These are phyloP conservation scores for Phaeotremella fagi DNA, from an alignment of 768 basidiomycete genomes.

Conservation along the genomic window DNA sequence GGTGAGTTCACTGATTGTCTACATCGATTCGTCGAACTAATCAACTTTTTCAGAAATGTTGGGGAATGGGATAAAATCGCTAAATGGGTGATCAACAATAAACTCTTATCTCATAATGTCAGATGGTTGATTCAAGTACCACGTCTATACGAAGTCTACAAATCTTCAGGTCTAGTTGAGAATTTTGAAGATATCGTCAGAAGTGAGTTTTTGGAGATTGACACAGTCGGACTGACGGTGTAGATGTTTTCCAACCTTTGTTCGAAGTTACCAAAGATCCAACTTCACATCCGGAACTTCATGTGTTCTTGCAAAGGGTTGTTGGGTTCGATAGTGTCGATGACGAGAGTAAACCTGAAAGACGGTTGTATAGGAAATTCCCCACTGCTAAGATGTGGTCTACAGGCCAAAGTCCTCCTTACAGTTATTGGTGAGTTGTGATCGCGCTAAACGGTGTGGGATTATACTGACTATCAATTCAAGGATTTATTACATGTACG, in stretches of 20 bases:
- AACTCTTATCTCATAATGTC: conserved; percentile 92
- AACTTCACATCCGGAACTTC: conserved; percentile 80
- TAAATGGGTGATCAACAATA: conserved; percentile 91
- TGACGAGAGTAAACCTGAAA: conserved; percentile 90
- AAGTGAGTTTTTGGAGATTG: conserved; percentile 58
- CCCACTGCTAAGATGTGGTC: conserved; percentile 89
- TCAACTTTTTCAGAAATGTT: conserved; percentile 22
- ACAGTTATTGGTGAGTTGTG: conserved; percentile 77
- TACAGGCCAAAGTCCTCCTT: conserved; percentile 81
- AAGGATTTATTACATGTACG: conserved; percentile 94
- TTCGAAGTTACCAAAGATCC: conserved; percentile 97
- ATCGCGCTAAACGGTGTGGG: background rate
- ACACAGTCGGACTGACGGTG: background rate
- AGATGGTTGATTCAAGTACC: conserved; percentile 97
- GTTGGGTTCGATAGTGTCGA: conserved; percentile 98
- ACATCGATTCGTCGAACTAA: background rate
- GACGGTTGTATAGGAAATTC: conserved; percentile 87
- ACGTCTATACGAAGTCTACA: conserved; percentile 91
- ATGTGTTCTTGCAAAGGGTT: conserved; percentile 90
- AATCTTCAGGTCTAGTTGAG: conserved; percentile 70
- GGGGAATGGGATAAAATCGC: conserved; percentile 98
- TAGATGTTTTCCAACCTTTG: conserved; percentile 89
- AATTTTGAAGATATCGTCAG: conserved; percentile 87
- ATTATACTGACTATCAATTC: conserved; percentile 7
- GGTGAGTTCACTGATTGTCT: conserved; percentile 44